A percentile compares a stretch with the other conserved stretches of the same genome.
Conservation (phyloP, 768 basidiomycete species). For the Suillus bovinus region DNA sequence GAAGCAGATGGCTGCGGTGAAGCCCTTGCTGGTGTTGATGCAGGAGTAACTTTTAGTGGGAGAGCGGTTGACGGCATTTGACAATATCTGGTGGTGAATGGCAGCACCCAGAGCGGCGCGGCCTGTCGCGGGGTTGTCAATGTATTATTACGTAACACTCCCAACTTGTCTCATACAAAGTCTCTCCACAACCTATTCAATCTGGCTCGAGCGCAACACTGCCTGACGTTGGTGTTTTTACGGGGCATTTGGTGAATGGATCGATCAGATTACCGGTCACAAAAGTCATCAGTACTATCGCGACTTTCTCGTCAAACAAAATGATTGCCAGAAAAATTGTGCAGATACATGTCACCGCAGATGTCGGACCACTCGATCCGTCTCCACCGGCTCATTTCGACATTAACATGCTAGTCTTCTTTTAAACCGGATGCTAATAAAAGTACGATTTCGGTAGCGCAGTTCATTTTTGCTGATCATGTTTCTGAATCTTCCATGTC, state of each 20-base stretch:
- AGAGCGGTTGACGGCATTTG: conserved; percentile 54
- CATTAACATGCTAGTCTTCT: neutral
- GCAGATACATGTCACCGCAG: neutral
- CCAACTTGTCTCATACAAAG: too few relatives aligned
- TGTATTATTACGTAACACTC: neutral
- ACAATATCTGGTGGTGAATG: too few relatives aligned
- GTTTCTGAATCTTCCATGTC: neutral
- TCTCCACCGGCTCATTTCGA: neutral
- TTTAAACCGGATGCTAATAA: neutral
- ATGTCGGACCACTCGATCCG: neutral
- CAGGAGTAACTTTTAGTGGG: conserved; percentile 63
- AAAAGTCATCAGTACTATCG: neutral
- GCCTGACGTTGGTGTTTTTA: neutral
- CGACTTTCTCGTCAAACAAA: neutral
- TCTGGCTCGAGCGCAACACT: neutral
- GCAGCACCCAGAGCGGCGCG: too few relatives aligned
- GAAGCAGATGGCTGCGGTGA: conserved; percentile 20
- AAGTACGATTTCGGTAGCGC: neutral
- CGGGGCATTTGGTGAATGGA: neutral
- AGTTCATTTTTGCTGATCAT: neutral
- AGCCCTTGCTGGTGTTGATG: conserved; percentile 51
- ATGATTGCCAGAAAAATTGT: neutral
- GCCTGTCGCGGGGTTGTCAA: too few relatives aligned
- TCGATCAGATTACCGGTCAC: neutral
- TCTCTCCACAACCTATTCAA: neutral